Percentiles rank a stretch among this genome's conserved stretches.
phyloP scores from a whole-genome alignment of 495 filamentous ascomycete species.

The Xylaria telfairii region DNA sequence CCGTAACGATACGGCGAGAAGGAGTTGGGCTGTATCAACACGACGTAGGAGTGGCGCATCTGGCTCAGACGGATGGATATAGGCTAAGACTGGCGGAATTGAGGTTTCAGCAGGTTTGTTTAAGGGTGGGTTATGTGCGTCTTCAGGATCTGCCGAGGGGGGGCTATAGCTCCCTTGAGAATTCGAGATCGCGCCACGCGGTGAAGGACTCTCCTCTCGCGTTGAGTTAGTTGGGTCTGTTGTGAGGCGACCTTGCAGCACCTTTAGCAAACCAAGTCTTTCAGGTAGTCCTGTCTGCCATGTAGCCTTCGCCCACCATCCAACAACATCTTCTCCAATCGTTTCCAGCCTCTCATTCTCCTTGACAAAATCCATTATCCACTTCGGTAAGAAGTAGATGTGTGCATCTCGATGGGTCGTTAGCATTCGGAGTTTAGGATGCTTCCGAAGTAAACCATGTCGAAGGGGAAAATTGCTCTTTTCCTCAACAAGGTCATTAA shows the following conservation, averaged over 20 bases:
- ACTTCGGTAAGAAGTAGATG: constrained; percentile 90
- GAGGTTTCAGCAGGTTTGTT: constrained; percentile 35
- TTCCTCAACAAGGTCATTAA: constrained; percentile 78
- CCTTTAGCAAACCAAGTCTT: constrained; percentile 74
- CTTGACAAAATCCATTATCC: constrained; percentile 83
- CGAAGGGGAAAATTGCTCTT: constrained; percentile 74
- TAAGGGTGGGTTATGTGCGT: constrained; percentile 26
- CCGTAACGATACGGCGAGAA: constrained; percentile 80
- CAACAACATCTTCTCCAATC: constrained; percentile 89
- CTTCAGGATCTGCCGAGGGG: constrained; percentile 29
- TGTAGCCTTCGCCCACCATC: constrained; percentile 91
- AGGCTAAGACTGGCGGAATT: constrained; percentile 77
- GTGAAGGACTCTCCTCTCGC: constrained; percentile 24
- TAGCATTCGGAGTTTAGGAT: constrained; percentile 76
- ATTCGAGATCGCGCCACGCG: constrained; percentile 26
- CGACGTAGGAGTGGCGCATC: constrained; percentile 72
- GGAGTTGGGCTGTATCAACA: constrained; percentile 82
- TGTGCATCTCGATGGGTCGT: constrained; percentile 86
- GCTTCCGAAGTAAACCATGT: constrained; percentile 70
- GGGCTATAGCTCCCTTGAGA: constrained; percentile 41
- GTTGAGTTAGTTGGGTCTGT: constrained; percentile 19
- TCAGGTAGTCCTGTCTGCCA: constrained; percentile 84
- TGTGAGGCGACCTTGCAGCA: constrained; percentile 56
- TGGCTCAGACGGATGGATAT: constrained; percentile 64
- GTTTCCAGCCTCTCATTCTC: constrained; percentile 81